Evolutionary conservation across 2,329 filamentous ascomycete species (phyloP), one percentile per base, ranked within the genome.

Genomic region (Bipolaris cookei): DNA sequence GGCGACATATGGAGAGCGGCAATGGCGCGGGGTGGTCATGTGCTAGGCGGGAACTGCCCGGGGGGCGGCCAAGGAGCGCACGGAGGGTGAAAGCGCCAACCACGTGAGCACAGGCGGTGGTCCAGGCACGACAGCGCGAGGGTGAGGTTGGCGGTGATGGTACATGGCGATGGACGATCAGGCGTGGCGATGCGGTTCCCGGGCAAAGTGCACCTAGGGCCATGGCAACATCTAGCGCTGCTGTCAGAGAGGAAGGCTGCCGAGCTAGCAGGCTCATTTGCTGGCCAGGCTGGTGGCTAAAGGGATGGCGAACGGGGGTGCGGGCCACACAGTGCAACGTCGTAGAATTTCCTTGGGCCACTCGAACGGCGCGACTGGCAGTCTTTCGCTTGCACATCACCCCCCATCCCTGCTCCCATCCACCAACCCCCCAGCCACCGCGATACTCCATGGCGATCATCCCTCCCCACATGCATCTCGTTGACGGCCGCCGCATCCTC

Each of bases 311-410:
- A 66, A 65, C 65, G 59, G 62, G 58, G 62, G 49, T 50, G 54
- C 43, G 55, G 57, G 51, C 42, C 42, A 62, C 58, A 62, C 62
- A 56, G 72, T 73, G 69, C 65, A 71, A 71, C 70, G 62, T 73
- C 65, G 71, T 74, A 71, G 71, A 71, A 70, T 70, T 70, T 68
- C 65, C 51, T 59, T 66, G 64, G 58, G 55, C 48, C 59, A 54
- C 14, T 64, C 52, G 66, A 54, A 61, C 54, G 53, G 63, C 42
- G 62, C 64, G 58, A 38, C 52, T 39, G 54, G 63, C 59, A 68
- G 64, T 54, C 65, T 55, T 3, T 58, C 35, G 58, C 59, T 49
- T 39, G 45, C 34, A 48, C 34, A 46, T 25, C 39, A 35, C 13
- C 38, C 16, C 10, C 28, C 38, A 60, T 60, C 65, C 65, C 55